A percentile compares a stretch with the other conserved stretches of the same genome.
Evolutionary conservation across 306 rosid species (phyloP).

Genomic region (Rosa lucieae): DNA sequence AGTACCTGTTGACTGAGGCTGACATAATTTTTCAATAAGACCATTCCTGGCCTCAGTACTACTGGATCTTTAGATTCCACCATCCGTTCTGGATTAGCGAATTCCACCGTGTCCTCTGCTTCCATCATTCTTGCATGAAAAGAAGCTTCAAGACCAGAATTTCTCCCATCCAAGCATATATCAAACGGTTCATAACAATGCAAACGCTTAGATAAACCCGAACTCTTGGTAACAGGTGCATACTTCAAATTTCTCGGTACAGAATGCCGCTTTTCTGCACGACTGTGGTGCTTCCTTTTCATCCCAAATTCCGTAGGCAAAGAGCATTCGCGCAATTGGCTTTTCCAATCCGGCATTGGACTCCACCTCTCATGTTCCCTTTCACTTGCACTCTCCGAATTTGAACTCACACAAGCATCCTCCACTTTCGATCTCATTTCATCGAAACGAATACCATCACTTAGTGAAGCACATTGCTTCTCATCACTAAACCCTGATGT

Average conservation of each 20-base stretch:
- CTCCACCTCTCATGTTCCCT: slow-evolving; percentile 2
- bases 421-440: slow-evolving; percentile 14
- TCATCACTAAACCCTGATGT: not conserved
- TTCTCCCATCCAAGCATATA: slow-evolving; percentile 36
- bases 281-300: slow-evolving; percentile 15
- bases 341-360: not conserved
- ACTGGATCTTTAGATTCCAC: not conserved
- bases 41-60: slow-evolving; percentile 63
- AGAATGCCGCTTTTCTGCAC: not conserved
- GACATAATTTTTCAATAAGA: slow-evolving; percentile 50
- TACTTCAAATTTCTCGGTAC: not conserved
- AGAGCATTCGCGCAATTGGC: not conserved
- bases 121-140: slow-evolving; percentile 9
- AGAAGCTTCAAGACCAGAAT: not conserved
- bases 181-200: slow-evolving; percentile 34
- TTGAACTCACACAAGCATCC: not conserved
- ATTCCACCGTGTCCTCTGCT: slow-evolving; percentile 7
- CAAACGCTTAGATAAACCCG: not conserved
- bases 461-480: not conserved
- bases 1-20: slow-evolving; percentile 46
- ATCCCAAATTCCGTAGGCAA: slow-evolving; percentile 25
- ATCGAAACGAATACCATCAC: not conserved
- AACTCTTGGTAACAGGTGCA: not conserved
- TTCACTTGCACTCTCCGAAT: slow-evolving; percentile 7
- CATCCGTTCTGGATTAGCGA: not conserved